Conservation (phyloP, 1,139 yeast species). For the Pichia cactophila region DNA sequence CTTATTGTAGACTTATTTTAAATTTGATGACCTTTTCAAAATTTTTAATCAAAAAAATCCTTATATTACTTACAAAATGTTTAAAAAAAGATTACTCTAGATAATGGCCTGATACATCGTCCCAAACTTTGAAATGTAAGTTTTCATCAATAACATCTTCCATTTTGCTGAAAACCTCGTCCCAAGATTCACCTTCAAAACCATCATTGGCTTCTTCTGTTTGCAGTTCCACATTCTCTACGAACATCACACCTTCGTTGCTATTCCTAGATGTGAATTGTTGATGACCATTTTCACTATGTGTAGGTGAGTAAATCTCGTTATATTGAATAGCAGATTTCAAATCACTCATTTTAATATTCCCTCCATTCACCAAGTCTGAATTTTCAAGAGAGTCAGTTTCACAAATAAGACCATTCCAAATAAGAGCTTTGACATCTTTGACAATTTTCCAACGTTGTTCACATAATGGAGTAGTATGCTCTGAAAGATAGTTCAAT, state of each 20-base stretch:
- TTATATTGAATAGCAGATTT: too few species aligned
- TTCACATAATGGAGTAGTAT: constrained; percentile 17
- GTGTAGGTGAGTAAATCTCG: too few species aligned
- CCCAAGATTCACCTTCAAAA: constrained; percentile 14
- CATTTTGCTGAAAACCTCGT: constrained; percentile 13
- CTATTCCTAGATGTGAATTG: too few species aligned
- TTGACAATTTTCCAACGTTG: constrained; percentile 18
- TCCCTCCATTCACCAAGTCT: too few species aligned
- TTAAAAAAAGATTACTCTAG: neutral
- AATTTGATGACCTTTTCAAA: too few species aligned
- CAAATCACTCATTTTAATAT: too few species aligned
- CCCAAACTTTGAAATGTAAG: constrained; percentile 19
- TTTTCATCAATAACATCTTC: constrained; percentile 17
- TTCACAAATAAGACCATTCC: constrained; percentile 13
- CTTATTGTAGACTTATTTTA: too few species aligned
- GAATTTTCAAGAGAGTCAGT: too few species aligned
- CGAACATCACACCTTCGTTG: too few species aligned
- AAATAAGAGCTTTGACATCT: constrained; percentile 16
- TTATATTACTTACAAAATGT: too few species aligned
- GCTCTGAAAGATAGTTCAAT: constrained; percentile 16
- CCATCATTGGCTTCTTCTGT: neutral
- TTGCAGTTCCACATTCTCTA: neutral
- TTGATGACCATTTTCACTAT: too few species aligned
- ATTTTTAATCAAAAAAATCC: too few species aligned
- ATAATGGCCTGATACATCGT: constrained; percentile 18